Evolutionary conservation across 2,329 filamentous ascomycete genomes (phyloP).

Genomic region (Ilyonectria robusta): DNA sequence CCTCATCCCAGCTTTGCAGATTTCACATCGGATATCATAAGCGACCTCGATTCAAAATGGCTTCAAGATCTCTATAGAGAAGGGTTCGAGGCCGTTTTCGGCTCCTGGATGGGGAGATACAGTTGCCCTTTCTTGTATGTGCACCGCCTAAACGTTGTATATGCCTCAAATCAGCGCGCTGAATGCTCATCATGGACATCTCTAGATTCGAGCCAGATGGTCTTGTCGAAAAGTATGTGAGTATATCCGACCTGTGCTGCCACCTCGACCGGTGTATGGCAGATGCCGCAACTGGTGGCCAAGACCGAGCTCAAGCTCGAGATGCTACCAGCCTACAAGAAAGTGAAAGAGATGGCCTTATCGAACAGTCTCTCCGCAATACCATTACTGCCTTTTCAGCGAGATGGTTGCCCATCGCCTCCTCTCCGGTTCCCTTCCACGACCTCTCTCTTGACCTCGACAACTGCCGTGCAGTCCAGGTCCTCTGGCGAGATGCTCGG

Average conservation of each 20-base stretch:
- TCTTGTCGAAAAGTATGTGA: conserved; percentile 49
- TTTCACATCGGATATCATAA: conserved; percentile 17
- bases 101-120: conserved; percentile 59
- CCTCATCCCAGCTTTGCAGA: conserved; percentile 14
- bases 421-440: conserved; percentile 19
- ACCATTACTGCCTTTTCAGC: conserved; percentile 49
- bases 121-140: conserved; percentile 59
- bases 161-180: neutral
- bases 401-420: conserved; percentile 48
- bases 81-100: conserved; percentile 58
- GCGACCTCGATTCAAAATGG: conserved; percentile 40
- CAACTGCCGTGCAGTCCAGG: conserved; percentile 38
- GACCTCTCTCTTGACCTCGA: conserved; percentile 11
- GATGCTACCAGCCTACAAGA: conserved; percentile 18
- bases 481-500: conserved; percentile 54
- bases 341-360: conserved; percentile 39
- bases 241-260: conserved; percentile 48
- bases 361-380: conserved; percentile 46
- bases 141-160: neutral
- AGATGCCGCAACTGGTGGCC: conserved; percentile 37
- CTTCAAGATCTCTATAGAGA: conserved; percentile 51
- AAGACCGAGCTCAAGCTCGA: neutral
- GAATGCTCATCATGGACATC: conserved; percentile 9
- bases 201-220: conserved; percentile 44
- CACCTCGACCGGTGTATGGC: conserved; percentile 55